Conservation (phyloP, 768 basidiomycete species). For the Lyophyllum atratum region DNA sequence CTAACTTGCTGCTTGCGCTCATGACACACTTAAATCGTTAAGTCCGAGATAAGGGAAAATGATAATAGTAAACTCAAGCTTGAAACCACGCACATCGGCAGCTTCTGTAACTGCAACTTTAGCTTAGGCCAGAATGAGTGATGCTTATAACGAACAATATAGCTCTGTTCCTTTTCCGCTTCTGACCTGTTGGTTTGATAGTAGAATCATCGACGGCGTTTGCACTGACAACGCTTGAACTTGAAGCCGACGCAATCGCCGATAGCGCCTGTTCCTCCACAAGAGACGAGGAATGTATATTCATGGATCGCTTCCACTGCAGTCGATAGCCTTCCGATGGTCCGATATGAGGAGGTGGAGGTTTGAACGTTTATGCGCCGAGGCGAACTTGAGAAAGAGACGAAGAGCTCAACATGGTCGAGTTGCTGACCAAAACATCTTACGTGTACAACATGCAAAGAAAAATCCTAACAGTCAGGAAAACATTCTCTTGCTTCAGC, state of each 20-base stretch:
- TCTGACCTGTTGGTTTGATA: slow-evolving; percentile 4
- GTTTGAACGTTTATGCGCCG: not conserved
- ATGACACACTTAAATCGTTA: slow-evolving; percentile 13
- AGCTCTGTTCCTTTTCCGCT: slow-evolving; percentile 18
- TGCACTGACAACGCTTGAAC: slow-evolving; percentile 4
- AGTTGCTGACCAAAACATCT: not conserved
- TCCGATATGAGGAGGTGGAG: not conserved
- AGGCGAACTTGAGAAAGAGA: not conserved
- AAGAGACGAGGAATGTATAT: not conserved
- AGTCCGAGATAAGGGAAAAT: not conserved
- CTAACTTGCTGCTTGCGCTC: slow-evolving; percentile 21
- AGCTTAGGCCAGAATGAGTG: not conserved
- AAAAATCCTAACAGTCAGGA: no score
- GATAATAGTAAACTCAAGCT: not conserved
- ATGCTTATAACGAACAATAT: slow-evolving; percentile 6
- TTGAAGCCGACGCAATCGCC: slow-evolving; percentile 19
- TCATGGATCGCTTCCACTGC: not conserved
- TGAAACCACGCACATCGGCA: slow-evolving; percentile 13
- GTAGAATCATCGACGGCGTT: not conserved
- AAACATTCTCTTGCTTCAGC: no score
- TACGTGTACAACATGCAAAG: not conserved
- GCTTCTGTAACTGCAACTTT: slow-evolving; percentile 7
- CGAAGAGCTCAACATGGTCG: not conserved
- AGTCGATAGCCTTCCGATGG: not conserved
- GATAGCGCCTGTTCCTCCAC: slow-evolving; percentile 7